Evolutionary conservation across 2,329 filamentous ascomycete species (phyloP), one percentile per base, ranked within the genome.

Genomic region (Macrophomina tecta): DNA sequence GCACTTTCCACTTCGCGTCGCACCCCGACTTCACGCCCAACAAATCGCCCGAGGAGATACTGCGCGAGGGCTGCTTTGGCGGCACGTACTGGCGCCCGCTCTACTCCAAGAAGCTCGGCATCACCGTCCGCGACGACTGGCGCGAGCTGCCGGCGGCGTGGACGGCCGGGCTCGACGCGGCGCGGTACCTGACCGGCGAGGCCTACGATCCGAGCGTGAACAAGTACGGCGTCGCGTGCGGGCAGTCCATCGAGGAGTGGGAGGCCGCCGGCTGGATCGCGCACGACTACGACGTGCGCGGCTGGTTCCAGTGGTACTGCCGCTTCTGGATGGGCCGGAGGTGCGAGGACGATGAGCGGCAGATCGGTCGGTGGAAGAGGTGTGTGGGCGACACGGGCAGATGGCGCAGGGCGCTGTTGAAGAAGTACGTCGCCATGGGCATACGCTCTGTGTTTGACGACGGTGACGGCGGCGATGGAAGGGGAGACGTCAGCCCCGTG

Each of bases 261-360:
- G 85, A 87, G 70, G 82, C 81, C 0, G 78, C 78, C 4, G 85
- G 85, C 0, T 87, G 84, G 85, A 86, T 87, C 56, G 77, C 78
- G n/a, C 84, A 85, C 69, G 77, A 78, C 30, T 80, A 81, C 64
- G 85, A 87, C 72, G 81, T 85, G 1, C 73, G 85, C 53, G 85
- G 84, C 5, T 87, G 84, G 84, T 86, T 86, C 69, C 84, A 86
- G 71, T 86, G 84, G 84, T 86, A 86, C 71, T 82, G 80, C 58
- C 79, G 84, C 0, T 86, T 86, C 72, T 86, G 82, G 73, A 77
- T 76, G 28, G 84, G 84, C 0, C 71, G 84, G 46, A 73, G 85
- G 32, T 85, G 84, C 69, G 82, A 78, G 0, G 84, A 86, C 63
- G 84, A 86, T 69, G 83, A 82, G 40, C 76, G 84, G 66, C 84